phyloP scores from a whole-genome alignment of 1,139 yeast genomes.

The Geotrichum candidum region DNA sequence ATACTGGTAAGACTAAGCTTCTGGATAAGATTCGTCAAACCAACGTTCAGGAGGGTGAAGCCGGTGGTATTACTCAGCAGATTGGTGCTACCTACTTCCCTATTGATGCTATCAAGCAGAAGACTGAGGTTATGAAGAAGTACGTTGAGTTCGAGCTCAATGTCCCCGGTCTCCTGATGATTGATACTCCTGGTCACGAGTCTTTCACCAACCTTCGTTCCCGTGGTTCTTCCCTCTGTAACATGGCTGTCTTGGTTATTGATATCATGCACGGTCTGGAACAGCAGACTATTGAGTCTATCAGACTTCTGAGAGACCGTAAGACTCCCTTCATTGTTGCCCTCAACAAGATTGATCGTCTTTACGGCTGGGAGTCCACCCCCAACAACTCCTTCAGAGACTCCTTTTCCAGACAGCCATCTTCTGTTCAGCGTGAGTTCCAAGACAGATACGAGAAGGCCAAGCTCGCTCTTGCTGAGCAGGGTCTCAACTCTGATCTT shows the following conservation, averaged over 20 bases:
- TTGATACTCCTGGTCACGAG: slow-evolving; percentile 99
- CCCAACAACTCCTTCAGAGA: slow-evolving; percentile 96
- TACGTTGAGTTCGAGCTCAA: slow-evolving; percentile 76
- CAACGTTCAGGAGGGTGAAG: slow-evolving; percentile 99
- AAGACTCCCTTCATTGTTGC: slow-evolving; percentile 98
- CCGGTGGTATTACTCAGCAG: slow-evolving; percentile 99
- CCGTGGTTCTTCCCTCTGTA: slow-evolving; percentile 98
- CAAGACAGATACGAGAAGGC: slow-evolving; percentile 80
- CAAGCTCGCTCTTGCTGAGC: slow-evolving; percentile 90
- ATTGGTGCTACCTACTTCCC: slow-evolving; percentile 99
- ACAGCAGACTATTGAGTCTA: slow-evolving; percentile 93
- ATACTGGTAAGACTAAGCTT: slow-evolving; percentile 96
- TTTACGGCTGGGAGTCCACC: slow-evolving; percentile 84
- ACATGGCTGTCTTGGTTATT: slow-evolving; percentile 95
- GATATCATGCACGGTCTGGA: slow-evolving; percentile 99
- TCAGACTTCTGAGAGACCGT: slow-evolving; percentile 84
- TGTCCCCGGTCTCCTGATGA: slow-evolving; percentile 93
- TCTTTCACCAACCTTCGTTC: slow-evolving; percentile 95
- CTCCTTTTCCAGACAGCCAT: slow-evolving; percentile 73
- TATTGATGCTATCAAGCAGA: slow-evolving; percentile 82
- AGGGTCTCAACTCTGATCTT: slow-evolving; percentile 95
- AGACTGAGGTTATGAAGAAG: slow-evolving; percentile 85
- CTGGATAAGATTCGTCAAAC: slow-evolving; percentile 97
- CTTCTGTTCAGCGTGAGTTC: slow-evolving; percentile 87
- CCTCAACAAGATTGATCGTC: slow-evolving; percentile 92